phyloP scores from a whole-genome alignment of 129 eudicot genomes.

The Chrysanthemum seticuspe region DNA sequence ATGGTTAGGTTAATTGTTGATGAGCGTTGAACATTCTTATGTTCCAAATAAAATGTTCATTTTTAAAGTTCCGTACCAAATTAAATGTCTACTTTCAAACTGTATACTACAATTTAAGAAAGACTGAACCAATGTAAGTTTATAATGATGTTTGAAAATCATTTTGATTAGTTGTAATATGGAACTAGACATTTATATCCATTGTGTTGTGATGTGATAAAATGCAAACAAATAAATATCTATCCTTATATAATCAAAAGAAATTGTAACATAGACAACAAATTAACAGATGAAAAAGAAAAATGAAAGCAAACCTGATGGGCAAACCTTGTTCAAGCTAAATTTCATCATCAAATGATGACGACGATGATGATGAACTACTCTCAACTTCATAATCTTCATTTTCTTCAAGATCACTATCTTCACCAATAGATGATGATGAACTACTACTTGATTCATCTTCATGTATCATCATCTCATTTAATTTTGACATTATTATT shows the following conservation, averaged over 20 bases:
- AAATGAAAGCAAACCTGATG: conserved; percentile 26
- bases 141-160: no score
- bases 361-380: not conserved
- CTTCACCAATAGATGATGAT: conserved; percentile 33
- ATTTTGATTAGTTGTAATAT: no score
- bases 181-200: no score
- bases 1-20: no score
- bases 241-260: not conserved
- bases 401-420: conserved; percentile 35
- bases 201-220: no score
- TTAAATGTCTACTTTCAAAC: no score
- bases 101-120: no score
- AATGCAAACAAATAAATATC: not conserved
- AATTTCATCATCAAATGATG: conserved; percentile 41
- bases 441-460: conserved; percentile 28
- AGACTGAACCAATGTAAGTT: no score
- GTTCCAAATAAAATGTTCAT: no score
- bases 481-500: not conserved
- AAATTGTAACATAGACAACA: not conserved
- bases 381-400: conserved; percentile 22
- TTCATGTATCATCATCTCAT: conserved; percentile 9
- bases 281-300: not conserved
- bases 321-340: conserved; percentile 41
- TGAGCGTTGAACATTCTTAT: no score
- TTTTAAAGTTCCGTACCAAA: no score